phyloP scores from a whole-genome alignment of 2,329 filamentous ascomycete species.

The Cladosporium oxysporum region DNA sequence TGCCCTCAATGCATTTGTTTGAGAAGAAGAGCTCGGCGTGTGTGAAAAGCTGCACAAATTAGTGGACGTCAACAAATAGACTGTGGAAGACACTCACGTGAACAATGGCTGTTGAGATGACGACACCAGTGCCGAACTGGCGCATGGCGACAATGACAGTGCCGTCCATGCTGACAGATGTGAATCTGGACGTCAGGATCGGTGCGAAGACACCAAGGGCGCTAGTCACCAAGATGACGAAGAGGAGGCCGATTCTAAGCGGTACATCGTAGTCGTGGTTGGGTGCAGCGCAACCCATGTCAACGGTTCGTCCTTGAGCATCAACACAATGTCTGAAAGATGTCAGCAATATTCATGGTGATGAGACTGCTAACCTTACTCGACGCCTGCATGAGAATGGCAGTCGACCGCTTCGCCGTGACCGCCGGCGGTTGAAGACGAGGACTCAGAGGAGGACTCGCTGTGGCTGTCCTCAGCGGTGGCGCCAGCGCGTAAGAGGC shows the following conservation, averaged over 20 bases:
- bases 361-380: constrained; percentile 53
- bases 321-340: constrained; percentile 58
- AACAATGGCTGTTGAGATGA: constrained; percentile 65
- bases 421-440: constrained; percentile 23
- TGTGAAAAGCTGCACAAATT: constrained; percentile 62
- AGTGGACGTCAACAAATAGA: neutral
- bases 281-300: constrained; percentile 48
- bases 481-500: constrained; percentile 57
- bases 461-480: constrained; percentile 57
- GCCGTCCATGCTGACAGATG: constrained; percentile 51
- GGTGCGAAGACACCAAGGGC: constrained; percentile 68
- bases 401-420: constrained; percentile 50
- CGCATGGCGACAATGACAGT: constrained; percentile 65
- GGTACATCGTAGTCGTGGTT: constrained; percentile 66
- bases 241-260: constrained; percentile 70
- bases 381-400: constrained; percentile 74
- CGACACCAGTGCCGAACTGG: constrained; percentile 71
- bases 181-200: constrained; percentile 62
- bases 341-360: constrained; percentile 33
- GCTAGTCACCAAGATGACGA: constrained; percentile 70
- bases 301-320: constrained; percentile 41
- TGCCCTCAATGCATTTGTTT: constrained; percentile 66
- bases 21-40: constrained; percentile 72
- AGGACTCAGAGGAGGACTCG: constrained; percentile 60
- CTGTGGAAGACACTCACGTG: constrained; percentile 2